Percentiles rank a stretch among this genome's conserved stretches.
These are phyloP conservation scores for Rutidosis leptorrhynchoides DNA, from an alignment of 129 eudicot genomes.

Conservation along the genomic window DNA sequence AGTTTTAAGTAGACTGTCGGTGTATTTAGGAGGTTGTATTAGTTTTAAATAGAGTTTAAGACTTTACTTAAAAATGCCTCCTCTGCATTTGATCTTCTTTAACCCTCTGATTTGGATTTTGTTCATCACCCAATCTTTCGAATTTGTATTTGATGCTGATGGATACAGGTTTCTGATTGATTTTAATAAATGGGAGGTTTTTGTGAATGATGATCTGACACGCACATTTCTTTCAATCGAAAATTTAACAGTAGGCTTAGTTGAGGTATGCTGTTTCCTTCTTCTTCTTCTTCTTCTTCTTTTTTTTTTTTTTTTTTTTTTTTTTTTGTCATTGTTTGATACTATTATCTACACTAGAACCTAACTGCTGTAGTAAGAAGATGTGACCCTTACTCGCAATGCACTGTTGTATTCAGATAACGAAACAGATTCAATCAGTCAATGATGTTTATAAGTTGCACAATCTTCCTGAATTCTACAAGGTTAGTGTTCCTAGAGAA, in stretches of 20 bases:
- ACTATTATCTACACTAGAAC: not conserved
- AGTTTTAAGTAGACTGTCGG: not conserved
- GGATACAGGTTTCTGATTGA: slow-evolving; percentile 72
- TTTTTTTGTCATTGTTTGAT: not conserved
- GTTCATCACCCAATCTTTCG: slow-evolving; percentile 1
- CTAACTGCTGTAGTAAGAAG: slow-evolving; percentile 1
- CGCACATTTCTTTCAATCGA: slow-evolving; percentile 83
- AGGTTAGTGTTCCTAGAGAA: slow-evolving; percentile 57
- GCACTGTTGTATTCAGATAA: slow-evolving; percentile 45
- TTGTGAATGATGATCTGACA: slow-evolving; percentile 79
- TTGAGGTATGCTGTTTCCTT: slow-evolving; percentile 47
- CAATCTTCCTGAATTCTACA: slow-evolving; percentile 84
- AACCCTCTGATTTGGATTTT: not conserved
- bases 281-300: too few relatives aligned
- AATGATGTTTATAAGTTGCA: slow-evolving; percentile 86
- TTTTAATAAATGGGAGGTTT: slow-evolving; percentile 86
- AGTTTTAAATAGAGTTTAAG: not conserved
- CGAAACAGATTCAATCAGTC: slow-evolving; percentile 76
- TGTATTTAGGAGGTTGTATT: not conserved
- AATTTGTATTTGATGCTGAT: slow-evolving; percentile 15
- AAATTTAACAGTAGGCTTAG: slow-evolving; percentile 55
- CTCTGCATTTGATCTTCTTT: not conserved
- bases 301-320: too few relatives aligned
- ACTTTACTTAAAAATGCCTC: not conserved
- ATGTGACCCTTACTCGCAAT: not conserved